A percentile compares a stretch with the other conserved stretches of the same genome.
Conservation (phyloP, 2,329 filamentous ascomycete genomes). For the Hymenoscyphus infarciens region DNA sequence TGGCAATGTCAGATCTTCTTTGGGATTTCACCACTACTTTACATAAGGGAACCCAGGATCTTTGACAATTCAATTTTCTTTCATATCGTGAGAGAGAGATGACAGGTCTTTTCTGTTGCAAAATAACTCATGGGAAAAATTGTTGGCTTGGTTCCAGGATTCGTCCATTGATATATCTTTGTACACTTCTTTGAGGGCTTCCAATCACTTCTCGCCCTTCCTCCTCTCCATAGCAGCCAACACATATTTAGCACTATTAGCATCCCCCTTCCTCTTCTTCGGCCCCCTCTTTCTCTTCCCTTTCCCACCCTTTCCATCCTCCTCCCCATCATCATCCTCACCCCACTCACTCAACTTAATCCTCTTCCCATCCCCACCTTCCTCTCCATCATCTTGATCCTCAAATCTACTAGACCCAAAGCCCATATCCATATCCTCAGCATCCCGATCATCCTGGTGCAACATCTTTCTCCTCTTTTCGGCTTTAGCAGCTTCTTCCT, state of each 20-base stretch:
- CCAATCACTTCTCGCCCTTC: conserved; percentile 20
- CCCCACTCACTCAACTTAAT: conserved; percentile 68
- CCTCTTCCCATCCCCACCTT: conserved; percentile 64
- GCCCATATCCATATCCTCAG: conserved; percentile 89
- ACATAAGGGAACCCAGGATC: too few species aligned
- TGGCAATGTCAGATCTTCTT: too few species aligned
- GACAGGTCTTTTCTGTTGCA: too few species aligned
- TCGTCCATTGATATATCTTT: too few species aligned
- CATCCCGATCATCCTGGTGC: conserved; percentile 69
- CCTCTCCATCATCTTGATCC: conserved; percentile 80
- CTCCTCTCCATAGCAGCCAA: conserved; percentile 66
- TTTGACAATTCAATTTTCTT: too few species aligned
- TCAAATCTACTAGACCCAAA: conserved; percentile 86
- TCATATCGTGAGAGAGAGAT: too few species aligned
- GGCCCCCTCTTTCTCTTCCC: conserved; percentile 64
- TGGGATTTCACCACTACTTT: too few species aligned
- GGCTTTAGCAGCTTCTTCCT: conserved; percentile 54
- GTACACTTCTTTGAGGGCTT: not conserved
- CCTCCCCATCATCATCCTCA: conserved; percentile 47
- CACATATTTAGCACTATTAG: conserved; percentile 75
- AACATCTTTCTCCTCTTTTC: conserved; percentile 73
- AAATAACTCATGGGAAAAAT: too few species aligned
- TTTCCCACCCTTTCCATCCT: conserved; percentile 41
- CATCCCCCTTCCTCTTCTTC: conserved; percentile 76
- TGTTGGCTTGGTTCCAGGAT: too few species aligned